A percentile compares a stretch with the other conserved stretches of the same genome.
These are phyloP conservation scores for Paracoccidioides lutzii DNA, from an alignment of 2,329 filamentous ascomycete genomes.

Conservation along the genomic window DNA sequence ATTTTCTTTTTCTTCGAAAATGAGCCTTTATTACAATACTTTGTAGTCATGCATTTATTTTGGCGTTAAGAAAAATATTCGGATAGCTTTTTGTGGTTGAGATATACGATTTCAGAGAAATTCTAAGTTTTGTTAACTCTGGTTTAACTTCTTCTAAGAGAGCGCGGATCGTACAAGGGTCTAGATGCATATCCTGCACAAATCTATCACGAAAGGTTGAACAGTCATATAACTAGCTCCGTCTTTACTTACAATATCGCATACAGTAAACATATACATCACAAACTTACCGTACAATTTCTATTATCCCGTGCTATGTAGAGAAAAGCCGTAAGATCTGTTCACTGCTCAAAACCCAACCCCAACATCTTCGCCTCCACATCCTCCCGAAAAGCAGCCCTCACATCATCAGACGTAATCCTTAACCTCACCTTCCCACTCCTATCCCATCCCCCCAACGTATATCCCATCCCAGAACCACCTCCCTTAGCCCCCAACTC, in stretches of 20 bases:
- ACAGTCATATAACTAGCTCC: too few species aligned
- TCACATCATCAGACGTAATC: conserved; percentile 82
- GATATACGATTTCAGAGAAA: not conserved
- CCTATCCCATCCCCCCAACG: conserved; percentile 59
- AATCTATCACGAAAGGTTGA: not conserved
- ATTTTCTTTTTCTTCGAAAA: conserved; percentile 14
- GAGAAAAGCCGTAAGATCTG: too few species aligned
- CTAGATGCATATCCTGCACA: not conserved
- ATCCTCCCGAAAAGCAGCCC: conserved; percentile 77
- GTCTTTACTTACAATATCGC: too few species aligned
- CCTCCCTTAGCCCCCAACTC: conserved; percentile 18
- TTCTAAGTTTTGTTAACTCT: not conserved
- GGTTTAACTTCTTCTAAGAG: not conserved
- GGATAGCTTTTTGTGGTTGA: not conserved
- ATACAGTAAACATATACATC: too few species aligned
- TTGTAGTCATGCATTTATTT: conserved; percentile 7
- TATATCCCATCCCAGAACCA: conserved; percentile 23
- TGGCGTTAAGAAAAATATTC: conserved; percentile 6
- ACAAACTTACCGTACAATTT: too few species aligned
- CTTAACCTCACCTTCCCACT: conserved; percentile 77
- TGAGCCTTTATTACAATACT: conserved; percentile 9
- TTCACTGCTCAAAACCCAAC: conserved; percentile 33
- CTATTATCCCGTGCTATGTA: too few species aligned
- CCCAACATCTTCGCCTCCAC: conserved; percentile 71
- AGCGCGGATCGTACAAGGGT: not conserved